Evolutionary conservation across 305 asterid species (phyloP), one percentile per base, ranked within the genome.

Genomic region (Fraxinus sp.): DNA sequence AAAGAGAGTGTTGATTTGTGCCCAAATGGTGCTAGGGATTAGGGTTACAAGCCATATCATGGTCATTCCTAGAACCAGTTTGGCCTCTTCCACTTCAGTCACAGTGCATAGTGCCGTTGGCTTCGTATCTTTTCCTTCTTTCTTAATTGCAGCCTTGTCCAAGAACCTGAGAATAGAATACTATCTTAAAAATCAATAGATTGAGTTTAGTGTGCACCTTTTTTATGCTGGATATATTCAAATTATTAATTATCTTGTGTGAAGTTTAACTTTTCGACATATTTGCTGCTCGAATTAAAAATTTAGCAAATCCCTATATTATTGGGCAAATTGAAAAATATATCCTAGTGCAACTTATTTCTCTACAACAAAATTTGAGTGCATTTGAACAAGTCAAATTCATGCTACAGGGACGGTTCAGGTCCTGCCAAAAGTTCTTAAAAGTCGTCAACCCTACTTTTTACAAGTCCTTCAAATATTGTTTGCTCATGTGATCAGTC

Each of bases 21-120:
- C 97, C 95, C 97, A 92, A 4, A 93, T 89, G 85, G 94, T 93
- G 93, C 97, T 91, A 0, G 97, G 97, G 57, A 93, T 88, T 16
- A 95, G 85, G 64, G 97, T 91, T 10, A 84, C 96, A 9, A 89
- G 70, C 97, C 97, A 95, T 74, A 95, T 92, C 91, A 86, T 90
- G 85, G 85, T 79, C 98, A 95, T 95, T 85, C 96, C 96, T 1
- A 92, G 80, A 62, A 95, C 87, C n/a, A 93, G 90, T 77, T 95
- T 93, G 14, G 94, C 83, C 26, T 87, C 96, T 86, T 95, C 98
- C 0, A 95, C 98, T 86, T 95, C 90, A 14, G 97, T 95, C 55
- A 95, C 91, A 1, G 97, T 91, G 89, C 97, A 93, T 3, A 92
- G 87, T 57, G 79, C 85, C 77, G 86, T 88, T 37, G 83, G 68